These are phyloP conservation scores for Sclerotinia spermophila DNA, from an alignment of 2,329 filamentous ascomycete species.

Conservation along the genomic window DNA sequence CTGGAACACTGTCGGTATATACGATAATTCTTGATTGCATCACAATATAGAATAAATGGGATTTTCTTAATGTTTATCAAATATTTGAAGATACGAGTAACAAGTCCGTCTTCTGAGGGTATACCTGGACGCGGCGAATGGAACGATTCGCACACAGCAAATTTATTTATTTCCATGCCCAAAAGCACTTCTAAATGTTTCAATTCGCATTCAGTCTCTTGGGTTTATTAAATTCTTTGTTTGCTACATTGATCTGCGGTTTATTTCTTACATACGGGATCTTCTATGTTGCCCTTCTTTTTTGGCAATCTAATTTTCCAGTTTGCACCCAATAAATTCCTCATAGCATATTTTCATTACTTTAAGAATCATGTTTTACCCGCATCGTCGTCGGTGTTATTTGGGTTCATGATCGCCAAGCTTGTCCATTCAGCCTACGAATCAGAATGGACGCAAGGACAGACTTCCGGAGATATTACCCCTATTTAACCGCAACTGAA, in stretches of 20 bases:
- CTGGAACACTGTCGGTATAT: not conserved
- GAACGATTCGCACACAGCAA: not conserved
- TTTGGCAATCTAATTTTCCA: too few species aligned
- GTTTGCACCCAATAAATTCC: too few species aligned
- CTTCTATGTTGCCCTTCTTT: not conserved
- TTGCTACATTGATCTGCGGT: not conserved
- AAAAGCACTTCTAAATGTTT: not conserved
- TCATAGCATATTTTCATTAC: not conserved
- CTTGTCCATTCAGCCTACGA: not conserved
- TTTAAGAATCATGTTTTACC: not conserved
- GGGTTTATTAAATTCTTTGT: not conserved
- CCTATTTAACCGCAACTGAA: constrained; percentile 12
- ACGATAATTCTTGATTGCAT: not conserved
- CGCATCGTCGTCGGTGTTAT: not conserved
- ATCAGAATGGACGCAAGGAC: constrained; percentile 10
- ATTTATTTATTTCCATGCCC: not conserved
- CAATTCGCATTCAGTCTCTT: not conserved
- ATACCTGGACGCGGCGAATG: not conserved
- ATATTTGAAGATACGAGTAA: not conserved
- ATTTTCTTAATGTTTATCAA: not conserved
- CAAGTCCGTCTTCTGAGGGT: not conserved
- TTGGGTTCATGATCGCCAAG: not conserved
- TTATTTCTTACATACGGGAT: not conserved
- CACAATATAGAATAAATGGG: not conserved
- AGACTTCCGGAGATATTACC: not conserved